These are phyloP conservation scores for Penicillium manginii DNA, from an alignment of 495 filamentous ascomycete genomes.

Conservation along the genomic window DNA sequence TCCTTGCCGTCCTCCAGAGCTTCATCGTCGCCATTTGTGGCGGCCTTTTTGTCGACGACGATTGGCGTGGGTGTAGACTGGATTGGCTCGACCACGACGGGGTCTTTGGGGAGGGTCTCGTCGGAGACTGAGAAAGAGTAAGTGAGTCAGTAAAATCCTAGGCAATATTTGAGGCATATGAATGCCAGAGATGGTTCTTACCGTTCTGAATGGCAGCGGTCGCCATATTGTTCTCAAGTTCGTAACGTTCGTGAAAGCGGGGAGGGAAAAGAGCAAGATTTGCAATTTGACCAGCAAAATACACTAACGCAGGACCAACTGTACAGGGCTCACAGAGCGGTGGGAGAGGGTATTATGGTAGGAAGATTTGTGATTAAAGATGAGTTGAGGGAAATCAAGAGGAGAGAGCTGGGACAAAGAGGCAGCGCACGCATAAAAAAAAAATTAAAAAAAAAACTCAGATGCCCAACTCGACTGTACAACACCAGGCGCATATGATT, in stretches of 20 bases:
- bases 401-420: conserved; percentile 6
- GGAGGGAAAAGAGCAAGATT: conserved; percentile 16
- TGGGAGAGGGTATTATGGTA: not conserved
- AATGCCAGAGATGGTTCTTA: conserved; percentile 3
- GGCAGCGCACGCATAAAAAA: conserved; percentile 11
- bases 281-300: conserved; percentile 34
- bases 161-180: not conserved
- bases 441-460: conserved; percentile 20
- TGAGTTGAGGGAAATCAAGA: conserved; percentile 12
- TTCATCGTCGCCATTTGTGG: conserved; percentile 12
- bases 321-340: conserved; percentile 30
- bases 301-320: conserved; percentile 28
- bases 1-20: conserved; percentile 1
- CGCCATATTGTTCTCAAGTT: conserved; percentile 27
- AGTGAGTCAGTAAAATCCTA: not conserved
- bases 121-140: conserved; percentile 18
- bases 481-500: conserved; percentile 13
- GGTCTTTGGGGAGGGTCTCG: conserved; percentile 27
- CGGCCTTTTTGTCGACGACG: conserved; percentile 15
- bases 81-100: conserved; percentile 18
- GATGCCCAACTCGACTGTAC: conserved; percentile 26
- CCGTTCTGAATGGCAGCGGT: conserved; percentile 30
- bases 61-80: conserved; percentile 16
- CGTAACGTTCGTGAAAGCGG: conserved; percentile 30
- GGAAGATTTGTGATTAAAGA: conserved; percentile 2